Evolutionary conservation across 257 asterid genomes (phyloP).

Genomic region (Gardenia jasminoides): DNA sequence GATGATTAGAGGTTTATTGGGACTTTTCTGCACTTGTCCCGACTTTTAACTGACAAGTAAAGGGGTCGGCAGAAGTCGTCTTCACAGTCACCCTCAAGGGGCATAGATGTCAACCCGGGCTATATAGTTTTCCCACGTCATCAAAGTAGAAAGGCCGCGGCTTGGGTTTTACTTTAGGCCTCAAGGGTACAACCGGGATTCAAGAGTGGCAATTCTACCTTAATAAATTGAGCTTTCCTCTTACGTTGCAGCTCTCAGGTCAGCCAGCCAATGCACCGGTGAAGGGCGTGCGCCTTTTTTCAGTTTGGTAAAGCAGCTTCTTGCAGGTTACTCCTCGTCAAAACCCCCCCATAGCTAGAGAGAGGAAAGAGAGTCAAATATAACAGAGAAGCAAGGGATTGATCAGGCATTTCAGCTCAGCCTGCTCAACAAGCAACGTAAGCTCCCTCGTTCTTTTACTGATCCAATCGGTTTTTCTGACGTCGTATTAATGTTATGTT

Average conservation of each 20-base stretch:
- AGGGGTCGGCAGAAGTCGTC: not conserved
- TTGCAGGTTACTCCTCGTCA: not conserved
- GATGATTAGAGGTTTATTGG: too few species aligned
- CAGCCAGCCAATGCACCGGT: not conserved
- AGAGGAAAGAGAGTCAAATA: not conserved
- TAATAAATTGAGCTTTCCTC: not conserved
- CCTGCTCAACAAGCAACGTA: conserved; percentile 11
- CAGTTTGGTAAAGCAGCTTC: not conserved
- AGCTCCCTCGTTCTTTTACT: not conserved
- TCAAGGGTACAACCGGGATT: conserved; percentile 18
- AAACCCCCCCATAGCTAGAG: not conserved
- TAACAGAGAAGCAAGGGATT: not conserved
- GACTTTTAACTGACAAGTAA: not conserved
- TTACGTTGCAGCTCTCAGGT: not conserved
- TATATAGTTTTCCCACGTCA: not conserved
- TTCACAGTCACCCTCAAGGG: not conserved
- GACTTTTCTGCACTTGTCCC: not conserved
- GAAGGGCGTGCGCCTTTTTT: not conserved
- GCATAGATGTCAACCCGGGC: not conserved
- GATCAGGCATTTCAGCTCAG: not conserved
- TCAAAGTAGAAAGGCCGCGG: not conserved
- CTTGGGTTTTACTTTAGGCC: too few species aligned
- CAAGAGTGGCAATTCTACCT: not conserved
- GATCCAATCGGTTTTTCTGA: not conserved
- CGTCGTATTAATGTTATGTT: not conserved